Percentiles rank a stretch among this genome's conserved stretches.
These are phyloP conservation scores for Didymosphaeria variabile DNA, from an alignment of 2,329 filamentous ascomycete species.

Conservation along the genomic window DNA sequence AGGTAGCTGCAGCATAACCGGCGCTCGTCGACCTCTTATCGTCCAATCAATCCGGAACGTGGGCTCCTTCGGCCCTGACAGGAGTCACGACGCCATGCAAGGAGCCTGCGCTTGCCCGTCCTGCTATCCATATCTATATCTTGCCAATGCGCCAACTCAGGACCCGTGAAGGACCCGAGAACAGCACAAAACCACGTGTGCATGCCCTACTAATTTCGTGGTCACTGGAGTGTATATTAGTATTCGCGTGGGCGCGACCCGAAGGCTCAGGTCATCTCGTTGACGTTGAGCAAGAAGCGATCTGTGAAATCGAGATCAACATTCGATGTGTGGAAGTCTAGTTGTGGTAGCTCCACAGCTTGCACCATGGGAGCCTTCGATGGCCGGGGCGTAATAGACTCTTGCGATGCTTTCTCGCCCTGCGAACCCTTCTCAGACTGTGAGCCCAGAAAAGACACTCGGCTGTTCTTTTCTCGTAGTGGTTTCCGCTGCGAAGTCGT, in stretches of 20 bases:
- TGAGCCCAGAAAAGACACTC: constrained; percentile 26
- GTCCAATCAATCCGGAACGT: constrained; percentile 51
- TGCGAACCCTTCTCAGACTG: constrained; percentile 36
- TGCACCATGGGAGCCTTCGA: constrained; percentile 18
- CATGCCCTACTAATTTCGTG: neutral
- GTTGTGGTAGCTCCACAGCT: constrained; percentile 29
- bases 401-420: constrained; percentile 36
- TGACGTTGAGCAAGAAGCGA: constrained; percentile 36
- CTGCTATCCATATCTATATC: constrained; percentile 5
- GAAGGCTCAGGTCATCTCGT: constrained; percentile 20
- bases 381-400: constrained; percentile 17
- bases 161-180: neutral
- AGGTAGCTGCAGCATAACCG: constrained; percentile 16
- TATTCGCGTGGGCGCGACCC: too few species aligned
- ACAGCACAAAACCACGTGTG: constrained; percentile 1
- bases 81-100: constrained; percentile 21
- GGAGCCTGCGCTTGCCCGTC: constrained; percentile 6
- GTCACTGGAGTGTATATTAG: neutral
- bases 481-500: constrained; percentile 35
- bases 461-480: constrained; percentile 39
- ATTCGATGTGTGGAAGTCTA: constrained; percentile 34
- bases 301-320: constrained; percentile 38
- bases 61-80: constrained; percentile 40
- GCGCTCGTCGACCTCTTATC: constrained; percentile 24
- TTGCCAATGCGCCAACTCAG: constrained; percentile 1